A percentile compares a stretch with the other conserved stretches of the same genome.
phyloP scores from a whole-genome alignment of 2,329 filamentous ascomycete species.

The Verticillium klebahnii region DNA sequence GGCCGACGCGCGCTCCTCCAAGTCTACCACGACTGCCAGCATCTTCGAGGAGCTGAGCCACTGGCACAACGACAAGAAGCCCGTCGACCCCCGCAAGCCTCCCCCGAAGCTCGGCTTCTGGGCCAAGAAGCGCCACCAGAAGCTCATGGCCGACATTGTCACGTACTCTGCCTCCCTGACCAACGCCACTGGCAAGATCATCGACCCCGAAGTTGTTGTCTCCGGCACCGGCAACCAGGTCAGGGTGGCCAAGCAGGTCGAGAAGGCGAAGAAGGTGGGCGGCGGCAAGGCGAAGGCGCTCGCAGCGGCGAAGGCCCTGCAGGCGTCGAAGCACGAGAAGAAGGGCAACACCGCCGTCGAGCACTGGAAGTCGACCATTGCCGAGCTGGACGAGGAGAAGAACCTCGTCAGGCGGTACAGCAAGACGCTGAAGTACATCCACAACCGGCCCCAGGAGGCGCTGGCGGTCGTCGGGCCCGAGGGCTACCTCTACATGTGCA shows the following conservation, averaged over 20 bases:
- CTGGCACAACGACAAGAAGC: slow-evolving; percentile 58
- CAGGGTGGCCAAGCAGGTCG: slow-evolving; percentile 9
- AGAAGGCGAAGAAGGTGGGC: slow-evolving; percentile 17
- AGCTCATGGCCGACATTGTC: slow-evolving; percentile 62
- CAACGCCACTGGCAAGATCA: slow-evolving; percentile 54
- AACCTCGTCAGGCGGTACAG: slow-evolving; percentile 39
- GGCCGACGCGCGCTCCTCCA: slow-evolving; percentile 18
- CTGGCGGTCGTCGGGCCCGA: slow-evolving; percentile 23
- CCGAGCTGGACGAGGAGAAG: slow-evolving; percentile 39
- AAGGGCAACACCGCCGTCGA: slow-evolving; percentile 25
- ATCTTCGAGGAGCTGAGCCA: slow-evolving; percentile 47
- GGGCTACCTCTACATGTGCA: slow-evolving; percentile 29
- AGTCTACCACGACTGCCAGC: slow-evolving; percentile 18
- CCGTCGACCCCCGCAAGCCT: slow-evolving; percentile 30
- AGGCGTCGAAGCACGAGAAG: slow-evolving; percentile 24
- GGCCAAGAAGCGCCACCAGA: slow-evolving; percentile 49
- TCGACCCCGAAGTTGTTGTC: slow-evolving; percentile 62
- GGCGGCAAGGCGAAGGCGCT: slow-evolving; percentile 32
- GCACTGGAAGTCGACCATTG: slow-evolving; percentile 39
- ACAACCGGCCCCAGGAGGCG: slow-evolving; percentile 30
- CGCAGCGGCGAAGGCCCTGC: slow-evolving; percentile 25
- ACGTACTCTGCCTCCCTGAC: slow-evolving; percentile 68
- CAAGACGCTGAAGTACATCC: slow-evolving; percentile 43
- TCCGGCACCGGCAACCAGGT: slow-evolving; percentile 10
- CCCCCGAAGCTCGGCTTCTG: slow-evolving; percentile 17